Evolutionary conservation across 2,329 filamentous ascomycete genomes (phyloP).

Genomic region (Dothideomycetes sp.): DNA sequence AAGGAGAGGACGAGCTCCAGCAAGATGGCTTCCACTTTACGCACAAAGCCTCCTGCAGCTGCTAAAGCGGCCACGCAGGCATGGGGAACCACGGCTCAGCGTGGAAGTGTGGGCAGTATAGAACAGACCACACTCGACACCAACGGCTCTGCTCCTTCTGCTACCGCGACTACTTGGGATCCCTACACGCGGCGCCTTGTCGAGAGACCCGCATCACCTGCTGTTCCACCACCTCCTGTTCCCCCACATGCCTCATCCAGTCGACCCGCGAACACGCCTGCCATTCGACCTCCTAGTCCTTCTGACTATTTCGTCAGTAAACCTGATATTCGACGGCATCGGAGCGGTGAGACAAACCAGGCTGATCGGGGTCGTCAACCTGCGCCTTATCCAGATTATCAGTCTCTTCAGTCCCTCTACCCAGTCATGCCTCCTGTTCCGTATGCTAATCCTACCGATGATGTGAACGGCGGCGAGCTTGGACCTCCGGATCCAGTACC

Average conservation of each 20-base stretch:
- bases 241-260: conserved; percentile 1
- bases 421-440: conserved; percentile 3
- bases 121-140: conserved; percentile 8
- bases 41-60: conserved; percentile 42
- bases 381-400: conserved; percentile 21
- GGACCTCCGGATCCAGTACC: conserved; percentile 6
- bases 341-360: conserved; percentile 1
- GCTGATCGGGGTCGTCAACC: conserved; percentile 2
- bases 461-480: not conserved
- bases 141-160: conserved; percentile 1
- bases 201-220: conserved; percentile 8
- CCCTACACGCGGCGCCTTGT: conserved; percentile 22
- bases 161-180: conserved; percentile 17
- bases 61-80: conserved; percentile 53
- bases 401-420: conserved; percentile 12
- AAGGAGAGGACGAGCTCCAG: conserved; percentile 45
- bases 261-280: not conserved
- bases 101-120: conserved; percentile 11
- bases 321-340: not conserved
- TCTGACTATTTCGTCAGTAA: conserved; percentile 12
- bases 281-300: conserved; percentile 19
- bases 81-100: conserved; percentile 35
- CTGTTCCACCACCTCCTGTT: conserved; percentile 1
- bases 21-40: conserved; percentile 32
- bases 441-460: conserved; percentile 4